These are phyloP conservation scores for Zasmidium cellare DNA, from an alignment of 2,329 filamentous ascomycete species.

Conservation along the genomic window DNA sequence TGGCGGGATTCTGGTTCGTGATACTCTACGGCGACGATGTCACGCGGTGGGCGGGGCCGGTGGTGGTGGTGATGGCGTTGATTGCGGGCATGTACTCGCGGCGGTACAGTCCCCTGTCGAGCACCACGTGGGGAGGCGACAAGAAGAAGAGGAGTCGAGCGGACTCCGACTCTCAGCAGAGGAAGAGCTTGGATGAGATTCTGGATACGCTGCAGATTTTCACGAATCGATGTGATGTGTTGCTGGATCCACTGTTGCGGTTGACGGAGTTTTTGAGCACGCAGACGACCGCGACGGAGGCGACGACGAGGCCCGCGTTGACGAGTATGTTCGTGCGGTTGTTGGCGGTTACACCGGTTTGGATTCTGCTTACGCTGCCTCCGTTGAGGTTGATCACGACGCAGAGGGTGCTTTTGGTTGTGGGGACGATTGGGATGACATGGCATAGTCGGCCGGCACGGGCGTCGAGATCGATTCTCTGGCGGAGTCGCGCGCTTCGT, in stretches of 20 bases:
- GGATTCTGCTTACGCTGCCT: conserved; percentile 79
- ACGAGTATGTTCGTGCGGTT: conserved; percentile 89
- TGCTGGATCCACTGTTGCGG: conserved; percentile 83
- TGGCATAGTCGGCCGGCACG: conserved; percentile 90
- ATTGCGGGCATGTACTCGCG: conserved; percentile 92
- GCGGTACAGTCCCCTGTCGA: conserved; percentile 85
- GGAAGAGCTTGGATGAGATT: conserved; percentile 96
- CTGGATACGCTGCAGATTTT: conserved; percentile 90
- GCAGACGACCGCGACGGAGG: conserved; percentile 84
- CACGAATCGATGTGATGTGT: conserved; percentile 85
- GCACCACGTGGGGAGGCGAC: conserved; percentile 72
- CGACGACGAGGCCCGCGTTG: conserved; percentile 84
- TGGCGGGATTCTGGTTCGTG: conserved; percentile 81
- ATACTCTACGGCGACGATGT: conserved; percentile 83
- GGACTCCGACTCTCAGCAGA: conserved; percentile 63
- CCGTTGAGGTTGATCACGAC: conserved; percentile 85
- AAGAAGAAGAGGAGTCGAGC: conserved; percentile 58
- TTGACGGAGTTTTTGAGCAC: conserved; percentile 86
- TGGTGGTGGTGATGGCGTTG: conserved; percentile 75
- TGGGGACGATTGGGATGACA: conserved; percentile 83
- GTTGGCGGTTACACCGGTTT: conserved; percentile 81
- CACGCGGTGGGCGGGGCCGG: conserved; percentile 78
- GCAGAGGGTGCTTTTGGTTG: conserved; percentile 75
- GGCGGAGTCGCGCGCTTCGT: conserved; percentile 79
- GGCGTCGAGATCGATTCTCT: conserved; percentile 82